Conservation (phyloP, 208 protist genomes). For the Leishmania major region DNA sequence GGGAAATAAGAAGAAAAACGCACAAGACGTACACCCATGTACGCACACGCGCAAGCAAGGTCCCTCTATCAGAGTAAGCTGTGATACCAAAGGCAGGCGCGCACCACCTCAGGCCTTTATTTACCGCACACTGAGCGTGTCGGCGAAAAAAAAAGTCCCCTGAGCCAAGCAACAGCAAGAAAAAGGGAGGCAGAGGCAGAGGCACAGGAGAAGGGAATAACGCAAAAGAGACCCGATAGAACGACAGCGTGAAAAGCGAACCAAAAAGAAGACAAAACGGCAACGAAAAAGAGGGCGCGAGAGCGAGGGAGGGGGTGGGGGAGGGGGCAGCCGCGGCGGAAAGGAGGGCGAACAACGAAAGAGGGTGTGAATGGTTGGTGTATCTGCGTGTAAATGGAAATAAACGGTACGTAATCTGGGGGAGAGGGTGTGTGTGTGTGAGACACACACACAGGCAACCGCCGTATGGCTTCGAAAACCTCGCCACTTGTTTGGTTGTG, state of each 20-base stretch:
- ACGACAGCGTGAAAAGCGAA: neutral
- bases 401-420: neutral
- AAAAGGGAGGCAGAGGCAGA: neutral
- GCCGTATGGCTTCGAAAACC: neutral
- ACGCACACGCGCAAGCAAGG: neutral
- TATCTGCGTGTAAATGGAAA: neutral
- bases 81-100: neutral
- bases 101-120: neutral
- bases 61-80: neutral
- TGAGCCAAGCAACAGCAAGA: no score
- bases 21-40: conserved; percentile 4
- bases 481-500: neutral
- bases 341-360: neutral
- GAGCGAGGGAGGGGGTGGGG: neutral
- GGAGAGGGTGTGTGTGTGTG: no score
- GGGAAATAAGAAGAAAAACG: neutral
- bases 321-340: no score
- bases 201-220: neutral
- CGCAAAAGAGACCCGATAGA: neutral
- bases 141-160: neutral
- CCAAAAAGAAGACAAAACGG: neutral
- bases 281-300: neutral
- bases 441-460: neutral
- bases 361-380: neutral
- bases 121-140: neutral